Conservation (phyloP, 208 protist genomes). For the Trypanosoma avium region DNA sequence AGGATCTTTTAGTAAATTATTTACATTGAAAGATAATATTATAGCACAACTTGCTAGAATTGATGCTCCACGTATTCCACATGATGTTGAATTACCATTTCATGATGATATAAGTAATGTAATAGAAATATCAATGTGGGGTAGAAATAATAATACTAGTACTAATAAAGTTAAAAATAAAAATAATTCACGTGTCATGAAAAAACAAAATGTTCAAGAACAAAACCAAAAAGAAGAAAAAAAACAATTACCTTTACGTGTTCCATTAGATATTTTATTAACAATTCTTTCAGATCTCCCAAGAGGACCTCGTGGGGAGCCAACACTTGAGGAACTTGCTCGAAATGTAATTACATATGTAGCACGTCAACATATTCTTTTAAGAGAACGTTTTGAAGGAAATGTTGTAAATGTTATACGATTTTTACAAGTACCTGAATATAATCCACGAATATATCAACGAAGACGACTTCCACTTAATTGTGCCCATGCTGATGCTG, state of each 20-base stretch:
- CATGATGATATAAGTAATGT: constrained; percentile 30
- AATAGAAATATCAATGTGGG: not conserved
- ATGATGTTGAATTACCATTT: constrained; percentile 17
- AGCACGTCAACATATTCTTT: constrained; percentile 63
- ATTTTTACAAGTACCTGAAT: constrained; percentile 7
- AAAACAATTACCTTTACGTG: not conserved
- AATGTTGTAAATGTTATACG: constrained; percentile 41
- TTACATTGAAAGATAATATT: constrained; percentile 6
- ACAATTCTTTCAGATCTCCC: constrained; percentile 34
- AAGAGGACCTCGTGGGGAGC: constrained; percentile 19
- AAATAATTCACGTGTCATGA: too few relatives aligned
- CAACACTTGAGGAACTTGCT: constrained; percentile 37
- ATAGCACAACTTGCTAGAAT: constrained; percentile 17
- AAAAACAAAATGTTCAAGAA: not conserved
- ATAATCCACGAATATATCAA: constrained; percentile 14
- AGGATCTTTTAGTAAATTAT: not conserved
- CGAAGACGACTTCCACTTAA: constrained; percentile 42
- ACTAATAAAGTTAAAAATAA: too few relatives aligned
- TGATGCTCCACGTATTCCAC: not conserved
- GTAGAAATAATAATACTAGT: not conserved
- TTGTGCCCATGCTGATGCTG: constrained; percentile 32
- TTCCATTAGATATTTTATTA: constrained; percentile 35
- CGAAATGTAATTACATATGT: constrained; percentile 56
- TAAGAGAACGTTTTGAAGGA: constrained; percentile 55
- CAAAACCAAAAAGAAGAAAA: constrained; percentile 13